These are phyloP conservation scores for Hydnomerulius pinastri DNA, from an alignment of 768 basidiomycete genomes.

Conservation along the genomic window DNA sequence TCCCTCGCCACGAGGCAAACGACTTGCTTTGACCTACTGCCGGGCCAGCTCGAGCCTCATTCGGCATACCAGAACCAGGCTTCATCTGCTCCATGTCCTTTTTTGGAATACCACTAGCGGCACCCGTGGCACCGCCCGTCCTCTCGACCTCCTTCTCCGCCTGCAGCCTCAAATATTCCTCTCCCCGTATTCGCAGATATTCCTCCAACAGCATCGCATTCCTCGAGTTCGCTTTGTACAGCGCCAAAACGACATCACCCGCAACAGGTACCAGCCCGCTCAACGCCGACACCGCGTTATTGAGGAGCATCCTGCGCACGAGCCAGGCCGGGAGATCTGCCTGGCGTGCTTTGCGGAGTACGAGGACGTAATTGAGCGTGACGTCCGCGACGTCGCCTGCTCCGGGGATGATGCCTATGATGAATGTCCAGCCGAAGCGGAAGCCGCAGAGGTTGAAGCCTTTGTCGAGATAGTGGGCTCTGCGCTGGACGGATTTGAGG, in stretches of 20 bases:
- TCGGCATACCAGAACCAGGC: conserved; percentile 53
- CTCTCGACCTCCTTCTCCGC: conserved; percentile 34
- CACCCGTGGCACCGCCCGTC: conserved; percentile 15
- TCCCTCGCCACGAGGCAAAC: conserved; percentile 16
- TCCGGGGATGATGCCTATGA: conserved; percentile 74
- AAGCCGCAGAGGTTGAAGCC: conserved; percentile 79
- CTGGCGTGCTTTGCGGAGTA: conserved; percentile 72
- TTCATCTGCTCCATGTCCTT: conserved; percentile 46
- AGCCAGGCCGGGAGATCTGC: conserved; percentile 76
- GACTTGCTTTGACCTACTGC: neutral
- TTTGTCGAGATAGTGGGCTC: conserved; percentile 88
- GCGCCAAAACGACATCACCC: conserved; percentile 76
- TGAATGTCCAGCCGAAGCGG: conserved; percentile 84
- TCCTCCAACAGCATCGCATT: conserved; percentile 88
- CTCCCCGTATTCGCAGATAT: conserved; percentile 75
- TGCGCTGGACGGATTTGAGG: conserved; percentile 68
- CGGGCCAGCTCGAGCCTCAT: conserved; percentile 35
- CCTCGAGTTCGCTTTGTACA: conserved; percentile 86
- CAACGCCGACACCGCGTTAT: conserved; percentile 68
- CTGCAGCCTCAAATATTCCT: conserved; percentile 61
- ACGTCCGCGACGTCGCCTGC: conserved; percentile 68
- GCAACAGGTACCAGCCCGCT: conserved; percentile 70
- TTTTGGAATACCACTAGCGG: conserved; percentile 24
- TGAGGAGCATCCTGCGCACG: conserved; percentile 68
- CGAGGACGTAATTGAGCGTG: conserved; percentile 70